Base-by-base conservation (phyloP, 805 yeast species). In the Wickerhamomyces queroliae region DNA sequence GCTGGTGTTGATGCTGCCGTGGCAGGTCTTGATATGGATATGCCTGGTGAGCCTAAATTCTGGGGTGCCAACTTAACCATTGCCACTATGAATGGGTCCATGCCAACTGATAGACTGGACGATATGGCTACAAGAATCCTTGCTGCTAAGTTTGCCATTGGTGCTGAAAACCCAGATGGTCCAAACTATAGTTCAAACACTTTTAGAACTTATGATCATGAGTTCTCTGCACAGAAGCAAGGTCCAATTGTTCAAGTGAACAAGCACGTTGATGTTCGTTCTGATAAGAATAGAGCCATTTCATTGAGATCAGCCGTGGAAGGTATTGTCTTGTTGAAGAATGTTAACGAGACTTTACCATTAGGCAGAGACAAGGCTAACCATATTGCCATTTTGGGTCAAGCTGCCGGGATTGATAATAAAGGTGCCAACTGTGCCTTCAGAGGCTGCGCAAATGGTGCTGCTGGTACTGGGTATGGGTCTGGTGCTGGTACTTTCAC, bases 401-500 rank as follows among this genome's bases (percentile, higher is more conserved):
- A 80, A 19, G 74, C 72, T 44, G 80, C 75, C 22, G 71, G 52
- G 30, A 59, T 72, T 8, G 67, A 68, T 36, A 66, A 61, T 39
- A 67, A 71, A 21, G 82, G 83, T 40, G 80, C 82, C 36, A 80
- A 80, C 4, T 75, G 80, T 22, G 78, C 80, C 34, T 61, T 75
- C 11, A 48, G 74, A 74, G 82, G 81, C 65, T 15, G 66, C 48
- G 61, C 62, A 15, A 66, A 69, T 40, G 83, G 83, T 4, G 67
- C 73, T 3, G 48, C 75, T 35, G 69, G 74, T 24, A 64, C 70
- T 12, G 83, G 82, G 15, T 74, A 82, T 75, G 84, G 83, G 2
- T 76, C 83, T 4, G 77, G 80, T 2, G 63, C 78, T 3, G 78
- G 70, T 22, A 67, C 64, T 43, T 71, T 70, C 40, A 74, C 77